Percentiles rank a stretch among this genome's conserved stretches.
Conservation (phyloP, 1,284 basidiomycete species). For the Cronartium quercuum region DNA sequence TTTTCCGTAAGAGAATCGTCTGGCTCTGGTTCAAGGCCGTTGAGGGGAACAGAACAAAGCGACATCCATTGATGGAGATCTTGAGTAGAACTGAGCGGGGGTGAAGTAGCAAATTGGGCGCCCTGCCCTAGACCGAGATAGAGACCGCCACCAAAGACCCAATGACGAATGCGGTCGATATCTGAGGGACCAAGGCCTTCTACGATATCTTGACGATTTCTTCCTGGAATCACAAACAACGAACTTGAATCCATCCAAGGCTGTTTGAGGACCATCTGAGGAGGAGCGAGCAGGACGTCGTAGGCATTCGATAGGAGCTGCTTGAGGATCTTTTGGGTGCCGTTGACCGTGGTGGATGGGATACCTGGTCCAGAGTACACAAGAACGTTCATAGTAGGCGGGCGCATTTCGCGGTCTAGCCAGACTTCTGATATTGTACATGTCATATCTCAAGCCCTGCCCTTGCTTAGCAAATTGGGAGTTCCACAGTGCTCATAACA, state of each 20-base stretch:
- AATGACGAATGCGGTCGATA: constrained; percentile 11
- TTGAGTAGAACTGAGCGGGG: background rate
- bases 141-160: constrained; percentile 27
- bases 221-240: constrained; percentile 22
- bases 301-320: constrained; percentile 18
- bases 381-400: constrained; percentile 23
- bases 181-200: background rate
- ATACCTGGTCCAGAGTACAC: constrained; percentile 24
- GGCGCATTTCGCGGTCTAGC: no score
- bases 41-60: background rate
- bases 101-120: background rate
- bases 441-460: no score
- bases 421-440: no score
- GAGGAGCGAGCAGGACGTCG: constrained; percentile 27
- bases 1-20: background rate
- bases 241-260: constrained; percentile 27
- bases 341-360: background rate
- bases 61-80: background rate
- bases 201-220: background rate
- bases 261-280: constrained; percentile 21
- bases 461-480: no score
- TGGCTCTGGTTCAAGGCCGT: background rate
- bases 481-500: no score
- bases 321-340: background rate
- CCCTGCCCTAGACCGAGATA: constrained; percentile 27